Evolutionary conservation across 1,139 yeast species (phyloP).

Genomic region (Debaryomyces fabryi): DNA sequence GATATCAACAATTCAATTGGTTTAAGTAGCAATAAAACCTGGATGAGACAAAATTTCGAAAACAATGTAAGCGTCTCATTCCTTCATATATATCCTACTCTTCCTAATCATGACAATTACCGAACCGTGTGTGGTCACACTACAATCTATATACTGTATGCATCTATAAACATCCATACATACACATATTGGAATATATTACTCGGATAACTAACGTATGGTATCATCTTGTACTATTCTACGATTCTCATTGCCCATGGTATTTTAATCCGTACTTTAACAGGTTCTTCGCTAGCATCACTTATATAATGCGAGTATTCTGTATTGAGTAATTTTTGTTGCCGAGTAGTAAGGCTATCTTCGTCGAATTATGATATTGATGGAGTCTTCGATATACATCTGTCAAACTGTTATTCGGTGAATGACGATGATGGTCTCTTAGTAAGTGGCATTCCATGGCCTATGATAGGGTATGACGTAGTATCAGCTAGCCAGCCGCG

Average conservation of each 20-base stretch:
- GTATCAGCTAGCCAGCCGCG: not conserved
- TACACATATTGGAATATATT: not conserved
- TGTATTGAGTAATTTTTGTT: not conserved
- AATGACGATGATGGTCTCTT: not conserved
- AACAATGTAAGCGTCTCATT: slow-evolving; percentile 4
- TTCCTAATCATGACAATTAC: not conserved
- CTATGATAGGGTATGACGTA: not conserved
- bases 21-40: slow-evolving; percentile 1
- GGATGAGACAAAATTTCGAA: slow-evolving; percentile 1
- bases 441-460: not conserved
- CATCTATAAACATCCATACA: not conserved
- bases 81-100: not conserved
- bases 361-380: not conserved
- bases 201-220: not conserved
- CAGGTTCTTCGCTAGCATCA: not conserved
- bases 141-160: not conserved
- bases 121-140: not conserved
- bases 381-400: not conserved
- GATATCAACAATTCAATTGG: slow-evolving; percentile 6
- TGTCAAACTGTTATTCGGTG: not conserved
- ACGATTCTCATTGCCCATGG: not conserved
- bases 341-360: not conserved
- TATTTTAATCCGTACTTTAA: not conserved
- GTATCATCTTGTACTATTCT: not conserved
- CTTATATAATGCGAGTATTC: not conserved